These are phyloP conservation scores for Aspergillus jensenii DNA, from an alignment of 2,329 filamentous ascomycete species.

Conservation along the genomic window DNA sequence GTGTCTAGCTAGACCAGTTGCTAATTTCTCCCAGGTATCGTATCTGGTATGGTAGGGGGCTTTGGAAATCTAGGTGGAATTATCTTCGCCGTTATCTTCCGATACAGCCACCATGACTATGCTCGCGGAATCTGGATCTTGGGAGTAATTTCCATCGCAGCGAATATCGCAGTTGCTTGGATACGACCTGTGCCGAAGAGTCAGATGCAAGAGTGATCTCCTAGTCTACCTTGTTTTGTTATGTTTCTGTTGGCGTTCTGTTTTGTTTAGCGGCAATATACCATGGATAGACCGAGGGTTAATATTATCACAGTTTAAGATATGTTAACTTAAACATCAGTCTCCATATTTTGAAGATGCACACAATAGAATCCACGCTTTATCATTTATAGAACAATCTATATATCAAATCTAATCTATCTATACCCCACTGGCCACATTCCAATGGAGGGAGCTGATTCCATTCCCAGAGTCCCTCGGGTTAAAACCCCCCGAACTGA, in stretches of 20 bases:
- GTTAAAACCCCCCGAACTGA: constrained; percentile 8
- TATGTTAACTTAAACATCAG: not conserved
- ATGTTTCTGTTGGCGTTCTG: not conserved
- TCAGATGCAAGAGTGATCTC: constrained; percentile 30
- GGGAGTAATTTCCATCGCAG: constrained; percentile 68
- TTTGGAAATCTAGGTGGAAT: constrained; percentile 83
- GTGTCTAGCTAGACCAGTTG: constrained; percentile 4
- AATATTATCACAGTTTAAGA: too few species aligned
- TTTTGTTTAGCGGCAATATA: constrained; percentile 3
- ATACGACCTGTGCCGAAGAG: constrained; percentile 58
- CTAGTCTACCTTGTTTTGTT: not conserved
- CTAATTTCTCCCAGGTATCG: constrained; percentile 42
- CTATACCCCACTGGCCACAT: too few species aligned
- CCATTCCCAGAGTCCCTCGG: not conserved
- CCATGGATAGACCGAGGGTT: not conserved
- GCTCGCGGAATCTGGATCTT: constrained; percentile 77
- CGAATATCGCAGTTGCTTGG: constrained; percentile 68
- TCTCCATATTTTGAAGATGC: not conserved
- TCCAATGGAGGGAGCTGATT: too few species aligned
- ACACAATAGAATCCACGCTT: not conserved
- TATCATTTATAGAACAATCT: not conserved
- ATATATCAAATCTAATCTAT: not conserved
- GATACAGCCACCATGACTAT: constrained; percentile 70
- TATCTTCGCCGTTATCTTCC: constrained; percentile 79
- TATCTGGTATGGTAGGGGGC: constrained; percentile 77